Evolutionary conservation across 2,329 filamentous ascomycete genomes (phyloP), one percentile per base, ranked within the genome.

Genomic region (Pseudonectria foliicola): DNA sequence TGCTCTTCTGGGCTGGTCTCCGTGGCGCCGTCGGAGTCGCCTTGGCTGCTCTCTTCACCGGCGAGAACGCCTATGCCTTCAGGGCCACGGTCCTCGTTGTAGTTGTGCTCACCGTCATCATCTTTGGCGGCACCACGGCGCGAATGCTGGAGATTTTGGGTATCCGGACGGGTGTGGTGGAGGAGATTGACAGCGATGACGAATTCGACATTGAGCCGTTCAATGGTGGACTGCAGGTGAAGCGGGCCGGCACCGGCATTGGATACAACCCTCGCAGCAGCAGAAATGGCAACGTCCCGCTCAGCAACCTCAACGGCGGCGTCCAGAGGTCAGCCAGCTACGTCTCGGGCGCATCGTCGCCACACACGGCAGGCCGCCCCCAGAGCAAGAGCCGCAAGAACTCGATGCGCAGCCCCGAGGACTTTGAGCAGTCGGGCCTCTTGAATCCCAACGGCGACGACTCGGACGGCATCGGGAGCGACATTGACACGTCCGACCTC

Each of bases 1-100:
- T 98, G 92, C 77, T 98, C n/a, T 98, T 94, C 66, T 98, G 92
- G 92, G 92, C 92, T 12, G 92, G 92, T 16, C 72, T 98, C 21
- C 85, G 92, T 43, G 92, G 92, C 51, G 92, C 92, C 30, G 92
- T 98, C 49, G 92, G 92, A 38, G 92, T 98, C 25, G 92, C 92
- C 2, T 71, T 98, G 30, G 92, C 92, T 23, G 90, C 90, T 14
- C 83, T 93, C 16, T 73, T 98, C 30, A 81, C 77, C 0, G 92
- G 89, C 29, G 77, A 80, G 34, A 92, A 94, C 54, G 80, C 80
- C 1, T 82, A 81, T 38, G 85, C 87, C 1, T 71, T 98, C 25
- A 83, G 88, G 49, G 92, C 92, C 6, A 98, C 92, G 0, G 90
- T 98, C n/a, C 70, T 98, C 10, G 89, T 98, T 8, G 92, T 96